These are phyloP conservation scores for Thelonectria blattea DNA, from an alignment of 2,329 filamentous ascomycete genomes.

Conservation along the genomic window DNA sequence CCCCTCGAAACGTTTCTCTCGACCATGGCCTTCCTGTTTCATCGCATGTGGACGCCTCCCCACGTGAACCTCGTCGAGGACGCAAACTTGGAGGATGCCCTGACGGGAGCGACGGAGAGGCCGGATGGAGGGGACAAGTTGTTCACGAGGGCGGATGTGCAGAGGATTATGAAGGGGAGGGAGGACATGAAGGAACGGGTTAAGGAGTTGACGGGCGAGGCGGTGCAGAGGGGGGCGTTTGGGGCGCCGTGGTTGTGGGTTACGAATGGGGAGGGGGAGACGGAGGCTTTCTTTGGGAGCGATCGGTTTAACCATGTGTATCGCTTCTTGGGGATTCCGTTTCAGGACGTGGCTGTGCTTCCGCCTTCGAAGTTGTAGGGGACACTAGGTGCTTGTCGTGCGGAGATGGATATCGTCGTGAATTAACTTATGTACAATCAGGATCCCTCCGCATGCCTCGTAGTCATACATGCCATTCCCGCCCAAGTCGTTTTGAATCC, in stretches of 20 bases:
- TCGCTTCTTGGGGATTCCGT: constrained; percentile 67
- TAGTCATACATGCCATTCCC: constrained; percentile 32
- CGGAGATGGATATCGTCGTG: constrained; percentile 28
- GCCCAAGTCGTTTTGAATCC: constrained; percentile 19
- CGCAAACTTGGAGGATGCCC: constrained; percentile 53
- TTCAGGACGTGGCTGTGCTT: constrained; percentile 55
- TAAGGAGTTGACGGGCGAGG: constrained; percentile 64
- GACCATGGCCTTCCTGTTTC: constrained; percentile 61
- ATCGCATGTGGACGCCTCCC: constrained; percentile 66
- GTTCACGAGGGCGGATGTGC: constrained; percentile 60
- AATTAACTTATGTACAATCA: constrained; percentile 28
- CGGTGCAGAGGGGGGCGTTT: constrained; percentile 71
- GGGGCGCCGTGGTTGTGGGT: constrained; percentile 80
- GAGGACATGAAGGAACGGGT: constrained; percentile 55
- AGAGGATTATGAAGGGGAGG: constrained; percentile 60
- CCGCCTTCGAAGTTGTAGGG: constrained; percentile 47
- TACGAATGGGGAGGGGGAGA: constrained; percentile 59
- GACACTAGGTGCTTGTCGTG: background rate
- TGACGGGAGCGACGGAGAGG: constrained; percentile 41
- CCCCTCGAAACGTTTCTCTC: constrained; percentile 56
- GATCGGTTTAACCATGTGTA: constrained; percentile 76
- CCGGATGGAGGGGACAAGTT: constrained; percentile 39
- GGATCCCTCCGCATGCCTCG: constrained; percentile 8
- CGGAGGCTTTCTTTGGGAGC: constrained; percentile 78
- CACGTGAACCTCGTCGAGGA: constrained; percentile 65